These are phyloP conservation scores for Clarireedia hainanense DNA, from an alignment of 2,329 filamentous ascomycete genomes.

Conservation along the genomic window DNA sequence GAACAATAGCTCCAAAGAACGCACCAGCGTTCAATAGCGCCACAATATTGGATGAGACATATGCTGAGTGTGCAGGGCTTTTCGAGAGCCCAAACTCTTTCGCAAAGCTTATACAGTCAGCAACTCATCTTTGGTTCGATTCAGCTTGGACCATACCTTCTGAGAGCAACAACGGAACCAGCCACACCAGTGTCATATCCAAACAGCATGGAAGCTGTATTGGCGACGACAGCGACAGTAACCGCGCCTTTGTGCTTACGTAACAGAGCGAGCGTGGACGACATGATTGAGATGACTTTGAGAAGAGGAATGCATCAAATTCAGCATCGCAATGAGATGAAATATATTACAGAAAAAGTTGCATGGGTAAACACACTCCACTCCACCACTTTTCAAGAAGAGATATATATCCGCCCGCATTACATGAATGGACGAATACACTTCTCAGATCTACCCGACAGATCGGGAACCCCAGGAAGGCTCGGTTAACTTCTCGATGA, in stretches of 20 bases:
- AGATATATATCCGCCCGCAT: too few species aligned
- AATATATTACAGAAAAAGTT: too few species aligned
- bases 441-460: too few species aligned
- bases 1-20: slow-evolving; percentile 42
- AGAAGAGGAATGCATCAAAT: background rate
- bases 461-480: too few species aligned
- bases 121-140: background rate
- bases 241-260: slow-evolving; percentile 15
- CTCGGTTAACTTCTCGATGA: too few species aligned
- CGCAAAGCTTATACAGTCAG: background rate
- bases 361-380: too few species aligned
- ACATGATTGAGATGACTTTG: background rate
- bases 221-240: slow-evolving; percentile 14
- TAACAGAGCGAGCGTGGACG: slow-evolving; percentile 3
- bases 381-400: too few species aligned
- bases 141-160: slow-evolving; percentile 7
- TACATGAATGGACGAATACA: too few species aligned
- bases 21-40: slow-evolving; percentile 44
- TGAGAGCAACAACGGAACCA: slow-evolving; percentile 16
- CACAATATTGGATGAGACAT: slow-evolving; percentile 33
- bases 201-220: slow-evolving; percentile 19
- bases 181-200: slow-evolving; percentile 22
- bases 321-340: too few species aligned
- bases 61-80: slow-evolving; percentile 7
- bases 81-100: slow-evolving; percentile 13